Base-by-base conservation (phyloP, 345 rosid species). In the Odontarrhena argentea region DNA sequence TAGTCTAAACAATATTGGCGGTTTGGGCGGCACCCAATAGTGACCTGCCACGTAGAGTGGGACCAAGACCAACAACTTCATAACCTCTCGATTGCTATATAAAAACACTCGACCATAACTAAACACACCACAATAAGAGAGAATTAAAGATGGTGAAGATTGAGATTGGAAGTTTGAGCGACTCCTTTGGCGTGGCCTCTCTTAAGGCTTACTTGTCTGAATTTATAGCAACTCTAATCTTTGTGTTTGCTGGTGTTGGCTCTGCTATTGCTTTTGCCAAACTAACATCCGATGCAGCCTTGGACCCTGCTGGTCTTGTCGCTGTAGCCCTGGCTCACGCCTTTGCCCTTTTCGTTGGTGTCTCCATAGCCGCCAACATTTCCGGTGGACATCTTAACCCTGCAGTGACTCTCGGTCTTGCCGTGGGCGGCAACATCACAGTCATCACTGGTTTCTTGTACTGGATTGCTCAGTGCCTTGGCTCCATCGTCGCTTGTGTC, bases 371-470 rank as follows among this genome's bases (percentile, higher is more conserved):
- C 1, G 96, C 96, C 46, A 89, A 92, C 82, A 89, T 87, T 70
- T 92, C 96, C 1, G 96, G 96, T 0, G 98, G 98, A 32, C 96
- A 89, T 48, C 76, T 89, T 48, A 92, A 92, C 55, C 96, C 96
- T 0, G 96, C 96, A 7, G 96, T 89, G 80, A 92, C 96, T 10
- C 78, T 89, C 0, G 96, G 96, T 44, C 70, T 92, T 62, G 92
- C 95, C 12, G 15, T 89, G 8, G 96, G 98, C 0, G 98, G 96
- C 42, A 77, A 92, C 78, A 89, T 89, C 78, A 84, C 91, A 30
- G 35, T 89, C 73, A 77, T 89, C 22, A 83, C 91, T 7, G 89
- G 93, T 77, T 26, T 92, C 74, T 83, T 92, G 73, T 89, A 92
- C 42, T 87, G 95, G 95, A 76, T 92, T 56, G 89, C 96, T 63